phyloP scores from a whole-genome alignment of 768 basidiomycete species.

The Cytidiella melzeri region DNA sequence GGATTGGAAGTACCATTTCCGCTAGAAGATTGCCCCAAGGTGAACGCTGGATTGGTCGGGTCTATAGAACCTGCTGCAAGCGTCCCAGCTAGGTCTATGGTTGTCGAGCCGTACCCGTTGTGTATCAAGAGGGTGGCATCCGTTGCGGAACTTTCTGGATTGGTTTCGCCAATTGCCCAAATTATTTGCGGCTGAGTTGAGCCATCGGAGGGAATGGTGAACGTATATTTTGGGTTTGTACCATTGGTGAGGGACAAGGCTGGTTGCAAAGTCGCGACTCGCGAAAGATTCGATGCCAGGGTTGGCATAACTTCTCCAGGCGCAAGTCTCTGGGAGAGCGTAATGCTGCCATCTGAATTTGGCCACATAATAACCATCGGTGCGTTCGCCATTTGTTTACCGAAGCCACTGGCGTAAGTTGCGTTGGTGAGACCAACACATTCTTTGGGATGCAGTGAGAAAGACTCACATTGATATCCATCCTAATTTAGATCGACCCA shows the following conservation, averaged over 20 bases:
- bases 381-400: slow-evolving; percentile 43
- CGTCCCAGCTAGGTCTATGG: slow-evolving; percentile 43
- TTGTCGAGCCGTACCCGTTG: slow-evolving; percentile 32
- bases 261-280: slow-evolving; percentile 38
- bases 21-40: slow-evolving; percentile 16
- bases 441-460: background rate
- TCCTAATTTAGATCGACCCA: slow-evolving; percentile 34
- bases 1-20: background rate
- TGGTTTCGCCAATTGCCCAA: slow-evolving; percentile 48
- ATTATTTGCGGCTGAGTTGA: slow-evolving; percentile 43
- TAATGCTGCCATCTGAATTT: slow-evolving; percentile 53
- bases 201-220: slow-evolving; percentile 41
- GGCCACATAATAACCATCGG: slow-evolving; percentile 76
- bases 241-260: slow-evolving; percentile 31
- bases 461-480: slow-evolving; percentile 56
- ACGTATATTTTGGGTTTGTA: slow-evolving; percentile 40
- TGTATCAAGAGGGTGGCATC: slow-evolving; percentile 46
- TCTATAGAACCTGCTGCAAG: slow-evolving; percentile 11
- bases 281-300: slow-evolving; percentile 45
- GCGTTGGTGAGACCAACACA: background rate
- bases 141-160: slow-evolving; percentile 40
- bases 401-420: slow-evolving; percentile 54
- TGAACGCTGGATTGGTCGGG: slow-evolving; percentile 11
- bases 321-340: slow-evolving; percentile 60
- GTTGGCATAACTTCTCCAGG: slow-evolving; percentile 48